Base-by-base conservation (phyloP, 257 asterid species). In the Lycium ferocissimum region DNA sequence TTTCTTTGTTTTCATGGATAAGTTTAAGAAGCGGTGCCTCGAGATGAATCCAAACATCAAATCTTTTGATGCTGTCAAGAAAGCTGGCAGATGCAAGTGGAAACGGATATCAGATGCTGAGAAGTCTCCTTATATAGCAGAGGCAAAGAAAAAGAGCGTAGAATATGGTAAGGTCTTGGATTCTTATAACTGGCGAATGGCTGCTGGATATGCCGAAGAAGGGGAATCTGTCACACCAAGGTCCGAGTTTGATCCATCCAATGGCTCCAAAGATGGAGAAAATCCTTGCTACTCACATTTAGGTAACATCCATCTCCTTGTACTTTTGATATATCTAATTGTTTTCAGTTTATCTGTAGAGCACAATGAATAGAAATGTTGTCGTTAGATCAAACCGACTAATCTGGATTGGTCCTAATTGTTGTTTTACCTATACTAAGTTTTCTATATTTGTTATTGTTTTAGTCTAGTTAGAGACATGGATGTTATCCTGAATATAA, bases 1-100 rank as follows among this genome's bases (percentile, higher is more conserved):
- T 65, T 94, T 94, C 83, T 91, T 94, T 88, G 91, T 94, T 33
- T 93, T 93, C 94, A 93, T 93, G 97, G 97, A 94, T 88, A 97
- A 94, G 17, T 93, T 94, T 81, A 89, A 97, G 91, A 91, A 91
- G 86, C 67, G 62, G 8, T 94, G 92, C 88, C 92, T 92, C 49
- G 94, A 92, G 80, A 91, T 92, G 89, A 95, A 94, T 69, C 98
- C 98, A 0, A 87, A 86, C 90, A 93, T 92, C 88, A 91, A 92
- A 85, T 88, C 98, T 9, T 95, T 93, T 11, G 89, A 94, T 7
- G 93, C 87, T 67, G 62, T 89, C 5, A 97, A 97, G 0, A 94
- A 92, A 81, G 97, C 96, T 33, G 96, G 96, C 6, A 96, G 96
- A 47, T 96, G 91, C 84, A 92, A 90, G 84, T 94, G 97, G 97